phyloP scores from a whole-genome alignment of 2,329 filamentous ascomycete genomes.

The Pseudophaeomoniella oleicola region DNA sequence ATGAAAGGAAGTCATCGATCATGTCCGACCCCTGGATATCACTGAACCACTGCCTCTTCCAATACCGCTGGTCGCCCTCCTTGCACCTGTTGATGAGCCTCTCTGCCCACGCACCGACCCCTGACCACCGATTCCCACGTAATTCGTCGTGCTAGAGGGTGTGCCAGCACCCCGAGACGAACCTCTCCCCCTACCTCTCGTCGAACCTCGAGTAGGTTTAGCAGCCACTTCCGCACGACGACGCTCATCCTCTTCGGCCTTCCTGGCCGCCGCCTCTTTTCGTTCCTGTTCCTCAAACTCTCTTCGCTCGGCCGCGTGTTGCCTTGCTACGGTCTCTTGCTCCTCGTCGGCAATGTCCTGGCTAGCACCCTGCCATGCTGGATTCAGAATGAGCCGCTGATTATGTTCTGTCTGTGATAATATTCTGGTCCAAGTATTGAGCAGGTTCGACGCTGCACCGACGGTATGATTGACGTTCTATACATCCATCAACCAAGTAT shows the following conservation, averaged over 20 bases:
- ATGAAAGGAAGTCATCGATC: too few species aligned
- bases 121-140: conserved; percentile 15
- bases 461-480: conserved; percentile 78
- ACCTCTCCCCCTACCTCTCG: conserved; percentile 18
- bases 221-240: conserved; percentile 20
- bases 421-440: conserved; percentile 93
- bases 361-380: conserved; percentile 75
- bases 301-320: conserved; percentile 62
- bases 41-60: conserved; percentile 20
- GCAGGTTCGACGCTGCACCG: conserved; percentile 69
- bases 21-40: conserved; percentile 19
- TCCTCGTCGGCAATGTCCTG: conserved; percentile 80
- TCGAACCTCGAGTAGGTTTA: conserved; percentile 15
- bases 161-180: conserved; percentile 10
- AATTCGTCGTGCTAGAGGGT: conserved; percentile 8
- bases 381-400: conserved; percentile 77
- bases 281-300: conserved; percentile 67
- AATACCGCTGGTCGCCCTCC: conserved; percentile 24
- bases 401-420: conserved; percentile 96
- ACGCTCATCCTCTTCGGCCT: conserved; percentile 33
- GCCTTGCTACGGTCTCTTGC: conserved; percentile 57
- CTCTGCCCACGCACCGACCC: conserved; percentile 16
- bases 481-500: conserved; percentile 1
- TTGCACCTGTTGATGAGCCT: conserved; percentile 9
- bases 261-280: conserved; percentile 49